phyloP scores from a whole-genome alignment of 164 flowering plant species.

The Stephania japonica region DNA sequence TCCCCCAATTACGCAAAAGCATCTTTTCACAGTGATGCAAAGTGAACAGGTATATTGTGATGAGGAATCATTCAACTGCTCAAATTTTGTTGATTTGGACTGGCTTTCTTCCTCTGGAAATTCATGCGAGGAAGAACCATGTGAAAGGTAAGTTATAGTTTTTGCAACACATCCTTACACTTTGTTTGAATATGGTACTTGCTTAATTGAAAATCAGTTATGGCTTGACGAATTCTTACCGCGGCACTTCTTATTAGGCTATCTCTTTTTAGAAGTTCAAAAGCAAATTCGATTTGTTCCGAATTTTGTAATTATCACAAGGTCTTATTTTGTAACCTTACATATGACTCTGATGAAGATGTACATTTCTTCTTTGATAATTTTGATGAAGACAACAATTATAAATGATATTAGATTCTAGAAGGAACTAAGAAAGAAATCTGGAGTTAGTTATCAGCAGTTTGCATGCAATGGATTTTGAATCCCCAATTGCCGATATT shows the following conservation, averaged over 20 bases:
- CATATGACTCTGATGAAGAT: not conserved
- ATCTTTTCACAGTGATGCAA: conserved; percentile 40
- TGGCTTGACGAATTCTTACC: not conserved
- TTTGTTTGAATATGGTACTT: too few species aligned
- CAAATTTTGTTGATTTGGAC: conserved; percentile 79
- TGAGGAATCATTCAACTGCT: conserved; percentile 45
- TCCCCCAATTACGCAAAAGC: conserved; percentile 43
- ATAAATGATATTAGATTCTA: not conserved
- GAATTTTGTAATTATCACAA: not conserved
- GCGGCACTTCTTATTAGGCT: not conserved
- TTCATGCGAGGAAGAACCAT: conserved; percentile 84
- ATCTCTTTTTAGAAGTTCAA: not conserved
- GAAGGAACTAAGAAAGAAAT: not conserved
- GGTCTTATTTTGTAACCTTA: not conserved
- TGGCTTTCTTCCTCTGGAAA: conserved; percentile 91
- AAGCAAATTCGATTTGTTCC: not conserved
- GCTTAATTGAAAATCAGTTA: too few species aligned
- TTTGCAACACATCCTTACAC: not conserved
- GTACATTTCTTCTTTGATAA: not conserved
- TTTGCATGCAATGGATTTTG: not conserved
- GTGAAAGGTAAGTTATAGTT: conserved; percentile 50
- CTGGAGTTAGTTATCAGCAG: not conserved
- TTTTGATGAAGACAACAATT: not conserved
- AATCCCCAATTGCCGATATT: not conserved
- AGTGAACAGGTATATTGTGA: conserved; percentile 31